Percentiles rank a stretch among this genome's conserved stretches.
Evolutionary conservation across 2,329 filamentous ascomycete species (phyloP).

Genomic region (Coleophoma eucalyptorum): DNA sequence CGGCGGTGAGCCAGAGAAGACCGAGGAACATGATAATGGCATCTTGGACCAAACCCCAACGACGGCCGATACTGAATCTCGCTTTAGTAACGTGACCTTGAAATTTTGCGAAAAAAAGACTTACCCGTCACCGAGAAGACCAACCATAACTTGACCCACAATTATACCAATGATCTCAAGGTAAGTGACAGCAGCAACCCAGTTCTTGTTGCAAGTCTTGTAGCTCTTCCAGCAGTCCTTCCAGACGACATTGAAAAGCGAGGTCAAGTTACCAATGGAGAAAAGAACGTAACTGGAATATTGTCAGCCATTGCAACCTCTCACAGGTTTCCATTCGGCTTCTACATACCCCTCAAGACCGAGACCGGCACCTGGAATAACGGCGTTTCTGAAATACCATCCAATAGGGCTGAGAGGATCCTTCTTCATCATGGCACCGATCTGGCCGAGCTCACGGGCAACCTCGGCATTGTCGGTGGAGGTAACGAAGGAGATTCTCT

Average conservation of each 20-base stretch:
- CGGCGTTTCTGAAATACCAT: constrained; percentile 87
- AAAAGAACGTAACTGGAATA: constrained; percentile 78
- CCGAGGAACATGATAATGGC: constrained; percentile 92
- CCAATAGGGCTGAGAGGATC: constrained; percentile 81
- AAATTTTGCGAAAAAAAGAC: constrained; percentile 21
- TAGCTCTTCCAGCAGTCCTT: constrained; percentile 68
- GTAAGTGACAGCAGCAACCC: constrained; percentile 82
- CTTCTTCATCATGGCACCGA: constrained; percentile 78
- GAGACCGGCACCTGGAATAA: constrained; percentile 88
- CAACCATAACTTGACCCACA: constrained; percentile 84
- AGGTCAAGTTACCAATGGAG: constrained; percentile 89
- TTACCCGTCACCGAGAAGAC: constrained; percentile 69
- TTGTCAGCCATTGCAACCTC: too few species aligned
- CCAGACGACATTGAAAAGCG: constrained; percentile 75
- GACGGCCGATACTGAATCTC: constrained; percentile 70
- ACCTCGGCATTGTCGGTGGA: constrained; percentile 70
- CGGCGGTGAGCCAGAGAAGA: constrained; percentile 84
- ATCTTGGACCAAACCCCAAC: constrained; percentile 95
- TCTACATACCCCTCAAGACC: constrained; percentile 70
- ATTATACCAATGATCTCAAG: constrained; percentile 95
- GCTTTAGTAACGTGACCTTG: constrained; percentile 18
- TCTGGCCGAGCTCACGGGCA: constrained; percentile 58
- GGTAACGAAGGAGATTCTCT: constrained; percentile 73
- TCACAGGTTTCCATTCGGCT: too few species aligned
- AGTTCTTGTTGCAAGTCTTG: constrained; percentile 69